phyloP scores from a whole-genome alignment of 2,329 filamentous ascomycete species.

The Pseudocercospora macadamiae region DNA sequence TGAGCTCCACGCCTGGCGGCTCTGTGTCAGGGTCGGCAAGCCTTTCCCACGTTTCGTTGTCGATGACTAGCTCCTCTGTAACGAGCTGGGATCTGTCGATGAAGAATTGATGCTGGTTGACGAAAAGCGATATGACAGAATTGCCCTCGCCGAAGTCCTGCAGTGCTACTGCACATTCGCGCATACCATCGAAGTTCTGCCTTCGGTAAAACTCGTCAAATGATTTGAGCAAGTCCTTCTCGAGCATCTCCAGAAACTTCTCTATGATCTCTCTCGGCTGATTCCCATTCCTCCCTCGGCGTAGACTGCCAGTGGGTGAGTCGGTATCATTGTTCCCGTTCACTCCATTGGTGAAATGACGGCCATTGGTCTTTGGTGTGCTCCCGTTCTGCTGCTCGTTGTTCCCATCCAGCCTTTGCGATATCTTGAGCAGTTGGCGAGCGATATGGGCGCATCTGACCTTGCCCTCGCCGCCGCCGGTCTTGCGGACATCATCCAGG shows the following conservation, averaged over 20 bases:
- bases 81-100: constrained; percentile 93
- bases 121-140: constrained; percentile 92
- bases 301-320: constrained; percentile 55
- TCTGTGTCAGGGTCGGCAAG: constrained; percentile 93
- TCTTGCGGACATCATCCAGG: constrained; percentile 84
- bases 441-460: constrained; percentile 93
- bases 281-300: constrained; percentile 49
- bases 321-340: constrained; percentile 55
- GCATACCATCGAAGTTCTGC: constrained; percentile 97
- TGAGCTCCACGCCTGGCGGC: constrained; percentile 87
- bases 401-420: constrained; percentile 79
- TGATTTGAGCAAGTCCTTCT: constrained; percentile 92
- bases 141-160: constrained; percentile 95
- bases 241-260: constrained; percentile 92
- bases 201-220: constrained; percentile 96
- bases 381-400: constrained; percentile 40
- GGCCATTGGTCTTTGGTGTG: constrained; percentile 37
- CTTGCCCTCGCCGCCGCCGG: constrained; percentile 86
- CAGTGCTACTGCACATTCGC: constrained; percentile 90
- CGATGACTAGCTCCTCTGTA: constrained; percentile 77
- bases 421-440: constrained; percentile 90
- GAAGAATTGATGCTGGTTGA: constrained; percentile 99
- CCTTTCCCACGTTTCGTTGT: constrained; percentile 79
- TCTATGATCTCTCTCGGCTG: constrained; percentile 77
- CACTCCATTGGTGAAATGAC: constrained; percentile 43